phyloP scores from a whole-genome alignment of 352 stramenopile species.

The Phytophthora kernoviae region DNA sequence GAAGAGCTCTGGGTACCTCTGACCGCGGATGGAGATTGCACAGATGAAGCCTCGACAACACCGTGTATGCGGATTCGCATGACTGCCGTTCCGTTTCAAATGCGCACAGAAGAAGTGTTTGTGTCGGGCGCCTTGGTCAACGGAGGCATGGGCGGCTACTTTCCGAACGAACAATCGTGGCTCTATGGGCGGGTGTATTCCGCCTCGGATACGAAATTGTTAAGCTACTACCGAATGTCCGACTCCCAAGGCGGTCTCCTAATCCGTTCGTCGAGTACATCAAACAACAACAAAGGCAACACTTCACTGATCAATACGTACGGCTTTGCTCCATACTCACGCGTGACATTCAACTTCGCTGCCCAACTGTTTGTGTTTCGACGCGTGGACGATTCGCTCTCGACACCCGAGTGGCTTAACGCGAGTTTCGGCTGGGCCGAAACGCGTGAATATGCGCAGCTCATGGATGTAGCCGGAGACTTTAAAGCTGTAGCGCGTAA shows the following conservation, averaged over 20 bases:
- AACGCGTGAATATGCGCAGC: constrained; percentile 71
- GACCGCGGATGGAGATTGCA: constrained; percentile 34
- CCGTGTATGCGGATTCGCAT: constrained; percentile 80
- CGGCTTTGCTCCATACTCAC: constrained; percentile 62
- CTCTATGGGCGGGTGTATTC: constrained; percentile 77
- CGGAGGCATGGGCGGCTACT: constrained; percentile 79
- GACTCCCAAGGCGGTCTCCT: constrained; percentile 66
- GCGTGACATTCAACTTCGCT: constrained; percentile 79
- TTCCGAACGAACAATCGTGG: constrained; percentile 55
- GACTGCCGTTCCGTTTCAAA: constrained; percentile 76
- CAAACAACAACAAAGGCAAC: constrained; percentile 85
- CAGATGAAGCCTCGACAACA: constrained; percentile 15
- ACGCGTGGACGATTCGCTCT: constrained; percentile 54
- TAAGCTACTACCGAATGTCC: constrained; percentile 84
- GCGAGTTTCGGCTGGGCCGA: constrained; percentile 58
- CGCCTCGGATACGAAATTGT: constrained; percentile 61
- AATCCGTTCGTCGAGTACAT: constrained; percentile 63
- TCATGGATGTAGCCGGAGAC: constrained; percentile 63
- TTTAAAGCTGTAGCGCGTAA: constrained; percentile 68
- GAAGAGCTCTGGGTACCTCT: constrained; percentile 82
- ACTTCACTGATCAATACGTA: constrained; percentile 47
- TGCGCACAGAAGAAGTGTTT: constrained; percentile 70
- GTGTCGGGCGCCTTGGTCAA: constrained; percentile 50
- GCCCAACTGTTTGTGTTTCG: constrained; percentile 80
- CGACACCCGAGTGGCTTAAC: constrained; percentile 71